These are phyloP conservation scores for Austroboletus eburneus DNA, from an alignment of 768 basidiomycete species.

Conservation along the genomic window DNA sequence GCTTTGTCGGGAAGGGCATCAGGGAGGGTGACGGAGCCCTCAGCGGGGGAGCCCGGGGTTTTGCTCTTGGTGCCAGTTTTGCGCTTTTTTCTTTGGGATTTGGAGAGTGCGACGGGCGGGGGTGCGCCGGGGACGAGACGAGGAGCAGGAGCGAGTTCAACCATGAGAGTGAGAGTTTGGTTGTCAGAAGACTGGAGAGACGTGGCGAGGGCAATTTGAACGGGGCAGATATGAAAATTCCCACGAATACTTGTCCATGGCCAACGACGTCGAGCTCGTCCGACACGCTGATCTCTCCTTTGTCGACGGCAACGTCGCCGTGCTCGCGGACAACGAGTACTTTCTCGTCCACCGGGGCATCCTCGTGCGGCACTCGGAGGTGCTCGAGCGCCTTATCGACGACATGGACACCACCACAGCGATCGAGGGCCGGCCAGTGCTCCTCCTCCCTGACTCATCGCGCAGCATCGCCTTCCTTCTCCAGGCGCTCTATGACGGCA, in stretches of 20 bases:
- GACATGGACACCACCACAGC: constrained; percentile 18
- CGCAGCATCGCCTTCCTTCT: constrained; percentile 58
- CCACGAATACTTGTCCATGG: constrained; percentile 16
- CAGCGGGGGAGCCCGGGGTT: constrained; percentile 44
- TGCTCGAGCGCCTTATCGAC: constrained; percentile 41
- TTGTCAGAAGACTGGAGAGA: neutral
- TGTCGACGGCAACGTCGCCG: constrained; percentile 63
- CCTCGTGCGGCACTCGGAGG: constrained; percentile 57
- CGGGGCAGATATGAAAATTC: constrained; percentile 5
- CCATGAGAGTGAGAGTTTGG: constrained; percentile 24
- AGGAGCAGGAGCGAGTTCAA: constrained; percentile 29
- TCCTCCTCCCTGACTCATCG: constrained; percentile 52
- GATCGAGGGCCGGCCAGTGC: constrained; percentile 55
- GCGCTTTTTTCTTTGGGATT: constrained; percentile 67
- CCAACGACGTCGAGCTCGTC: constrained; percentile 21
- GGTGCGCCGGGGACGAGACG: constrained; percentile 79
- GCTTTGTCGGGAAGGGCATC: constrained; percentile 49
- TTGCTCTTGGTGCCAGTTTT: constrained; percentile 50
- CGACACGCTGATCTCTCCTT: constrained; percentile 58
- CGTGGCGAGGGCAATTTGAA: constrained; percentile 15
- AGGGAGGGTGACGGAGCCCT: constrained; percentile 35
- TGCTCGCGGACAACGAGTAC: constrained; percentile 53
- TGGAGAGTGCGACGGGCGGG: constrained; percentile 53
- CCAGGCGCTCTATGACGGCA: constrained; percentile 64
- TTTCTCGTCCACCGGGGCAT: constrained; percentile 70